A percentile compares a stretch with the other conserved stretches of the same genome.
Evolutionary conservation across 2,329 filamentous ascomycete genomes (phyloP).

Genomic region (Cercospora sp.): DNA sequence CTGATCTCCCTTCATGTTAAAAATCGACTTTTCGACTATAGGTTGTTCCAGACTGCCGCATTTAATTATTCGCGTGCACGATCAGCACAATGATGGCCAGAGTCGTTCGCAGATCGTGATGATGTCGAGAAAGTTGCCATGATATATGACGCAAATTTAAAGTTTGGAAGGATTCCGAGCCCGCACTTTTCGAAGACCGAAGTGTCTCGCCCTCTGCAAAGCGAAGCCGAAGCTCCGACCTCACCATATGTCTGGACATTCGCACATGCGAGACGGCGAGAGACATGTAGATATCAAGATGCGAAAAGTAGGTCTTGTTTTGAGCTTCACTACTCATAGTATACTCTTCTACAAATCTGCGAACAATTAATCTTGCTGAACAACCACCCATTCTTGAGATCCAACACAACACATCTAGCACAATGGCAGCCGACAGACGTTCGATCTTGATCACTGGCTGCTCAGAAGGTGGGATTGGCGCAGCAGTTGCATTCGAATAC

Average conservation of each 20-base stretch:
- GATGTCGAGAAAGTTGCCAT: not conserved
- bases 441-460: conserved; percentile 36
- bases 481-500: conserved; percentile 44
- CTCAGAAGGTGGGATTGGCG: conserved; percentile 46
- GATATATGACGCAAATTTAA: not conserved
- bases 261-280: not conserved
- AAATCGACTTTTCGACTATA: not conserved
- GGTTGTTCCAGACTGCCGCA: not conserved
- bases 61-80: not conserved
- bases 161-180: not conserved
- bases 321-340: not conserved
- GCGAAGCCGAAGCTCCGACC: not conserved
- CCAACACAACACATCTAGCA: not conserved
- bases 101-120: not conserved
- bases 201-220: not conserved
- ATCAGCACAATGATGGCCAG: not conserved
- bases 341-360: not conserved
- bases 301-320: not conserved
- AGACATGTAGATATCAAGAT: not conserved
- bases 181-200: not conserved
- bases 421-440: not conserved
- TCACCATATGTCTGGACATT: not conserved
- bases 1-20: not conserved
- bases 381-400: not conserved
- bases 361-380: not conserved